A percentile compares a stretch with the other conserved stretches of the same genome.
phyloP scores from a whole-genome alignment of 2,329 filamentous ascomycete genomes.

The Ophiostoma sp. region DNA sequence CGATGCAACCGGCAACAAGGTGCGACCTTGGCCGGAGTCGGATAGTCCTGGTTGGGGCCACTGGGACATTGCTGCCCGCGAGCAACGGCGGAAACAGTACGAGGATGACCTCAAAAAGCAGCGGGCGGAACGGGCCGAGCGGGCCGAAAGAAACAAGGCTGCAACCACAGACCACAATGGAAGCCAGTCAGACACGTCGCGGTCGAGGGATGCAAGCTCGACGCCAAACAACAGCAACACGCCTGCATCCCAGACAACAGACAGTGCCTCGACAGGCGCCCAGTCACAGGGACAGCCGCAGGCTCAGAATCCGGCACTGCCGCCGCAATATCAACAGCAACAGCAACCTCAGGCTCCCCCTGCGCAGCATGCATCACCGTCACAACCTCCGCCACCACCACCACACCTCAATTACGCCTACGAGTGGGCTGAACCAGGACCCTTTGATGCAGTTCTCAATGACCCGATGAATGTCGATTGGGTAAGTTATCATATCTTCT shows the following conservation, averaged over 20 bases:
- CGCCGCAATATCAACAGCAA: neutral
- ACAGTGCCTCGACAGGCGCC: neutral
- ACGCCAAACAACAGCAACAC: neutral
- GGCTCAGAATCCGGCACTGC: neutral
- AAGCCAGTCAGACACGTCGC: neutral
- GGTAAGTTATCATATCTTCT: conserved; percentile 23
- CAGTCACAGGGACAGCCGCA: neutral
- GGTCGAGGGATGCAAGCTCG: neutral
- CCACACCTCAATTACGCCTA: conserved; percentile 20
- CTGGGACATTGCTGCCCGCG: conserved; percentile 14
- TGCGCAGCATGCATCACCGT: neutral
- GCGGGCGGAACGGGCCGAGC: neutral
- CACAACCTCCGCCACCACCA: neutral
- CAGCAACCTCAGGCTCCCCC: neutral
- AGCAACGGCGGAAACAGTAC: neutral
- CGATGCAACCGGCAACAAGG: neutral
- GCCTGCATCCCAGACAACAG: conserved; percentile 5
- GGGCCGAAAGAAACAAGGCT: neutral
- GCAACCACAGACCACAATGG: neutral
- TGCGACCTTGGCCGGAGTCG: neutral
- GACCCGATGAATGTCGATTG: conserved; percentile 30
- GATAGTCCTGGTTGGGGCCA: conserved; percentile 12
- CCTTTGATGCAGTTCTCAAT: conserved; percentile 28
- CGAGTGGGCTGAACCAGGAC: conserved; percentile 27
- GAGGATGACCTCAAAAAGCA: neutral